Evolutionary conservation across 2,329 filamentous ascomycete genomes (phyloP), one percentile per base, ranked within the genome.

Genomic region (Sordariomycetes sp.): DNA sequence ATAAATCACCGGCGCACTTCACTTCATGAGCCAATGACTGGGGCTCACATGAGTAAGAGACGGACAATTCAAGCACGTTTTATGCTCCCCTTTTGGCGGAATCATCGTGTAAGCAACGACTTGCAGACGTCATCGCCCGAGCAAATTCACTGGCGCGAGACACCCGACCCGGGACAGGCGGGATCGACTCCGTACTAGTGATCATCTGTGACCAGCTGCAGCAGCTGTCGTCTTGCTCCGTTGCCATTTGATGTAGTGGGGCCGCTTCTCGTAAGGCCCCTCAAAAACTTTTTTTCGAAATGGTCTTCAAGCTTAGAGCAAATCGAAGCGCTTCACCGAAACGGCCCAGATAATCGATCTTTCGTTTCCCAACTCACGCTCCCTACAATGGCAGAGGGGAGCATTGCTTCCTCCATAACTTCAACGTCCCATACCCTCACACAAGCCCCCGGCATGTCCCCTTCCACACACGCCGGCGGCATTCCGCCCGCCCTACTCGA

Each of bases 391-490:
- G 58, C 60, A 20, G 58, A 61, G 57, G 61, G 61, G 43, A 62
- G 61, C 52, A 61, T 59, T 32, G 53, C 78, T 61, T 85, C 83
- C 62, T 83, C 81, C 60, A 75, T 81, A 65, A 85, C 82, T 59
- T 85, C 81, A 43, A 83, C 82, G 60, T 86, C 83, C 5, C 80
- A 86, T 66, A 87, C 83, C 43, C 74, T 86, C 68, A 83, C 79
- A 48, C 74, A 76, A 58, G 72, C 76, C 48, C 74, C 79, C 54
- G 67, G 68, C 58, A 76, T 77, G 68, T 69, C 70, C 28, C 69
- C 71, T 60, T 61, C 72, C 58, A 67, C 73, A 62, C 67, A 71
- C 60, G 62, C 72, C 60, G 64, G 66, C 60, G 68, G 69, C 61
- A 70, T 74, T 62, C 70, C 77, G 57, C 71, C 76, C 64, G 75